These are phyloP conservation scores for Lichtheimia ramosa DNA, from an alignment of 371 early-diverging fungal genomes.

Conservation along the genomic window DNA sequence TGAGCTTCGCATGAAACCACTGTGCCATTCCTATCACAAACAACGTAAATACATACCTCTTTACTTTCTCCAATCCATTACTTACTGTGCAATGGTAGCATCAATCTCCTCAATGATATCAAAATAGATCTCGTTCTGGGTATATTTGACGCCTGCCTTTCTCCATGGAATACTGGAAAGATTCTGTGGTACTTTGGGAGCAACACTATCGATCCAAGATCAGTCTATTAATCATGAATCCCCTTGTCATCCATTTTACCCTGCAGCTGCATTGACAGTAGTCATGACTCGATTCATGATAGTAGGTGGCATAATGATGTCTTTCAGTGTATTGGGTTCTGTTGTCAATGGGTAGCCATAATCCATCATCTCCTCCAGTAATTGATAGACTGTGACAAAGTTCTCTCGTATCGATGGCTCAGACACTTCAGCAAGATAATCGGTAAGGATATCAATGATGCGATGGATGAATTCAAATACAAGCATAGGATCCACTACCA, in stretches of 20 bases:
- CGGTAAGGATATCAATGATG: constrained; percentile 74
- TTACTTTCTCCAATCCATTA: background rate
- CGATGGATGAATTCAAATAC: constrained; percentile 87
- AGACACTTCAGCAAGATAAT: constrained; percentile 82
- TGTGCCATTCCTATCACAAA: constrained; percentile 58
- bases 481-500: constrained; percentile 68
- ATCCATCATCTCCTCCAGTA: constrained; percentile 93
- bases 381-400: constrained; percentile 90
- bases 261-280: constrained; percentile 74
- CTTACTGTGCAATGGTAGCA: constrained; percentile 75
- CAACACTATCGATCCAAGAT: constrained; percentile 27
- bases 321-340: constrained; percentile 82
- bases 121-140: constrained; percentile 91
- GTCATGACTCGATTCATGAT: constrained; percentile 83
- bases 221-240: background rate
- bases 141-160: constrained; percentile 83
- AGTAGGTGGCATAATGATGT: constrained; percentile 86
- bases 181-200: constrained; percentile 51
- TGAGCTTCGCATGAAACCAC: constrained; percentile 77
- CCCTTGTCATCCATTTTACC: constrained; percentile 27
- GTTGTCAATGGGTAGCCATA: constrained; percentile 88
- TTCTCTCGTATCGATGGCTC: constrained; percentile 87
- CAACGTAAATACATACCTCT: background rate
- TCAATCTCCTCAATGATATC: constrained; percentile 90
- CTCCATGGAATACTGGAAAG: constrained; percentile 88